Evolutionary conservation across 2,329 filamentous ascomycete genomes (phyloP).

Genomic region (Colletotrichum eremochloae): DNA sequence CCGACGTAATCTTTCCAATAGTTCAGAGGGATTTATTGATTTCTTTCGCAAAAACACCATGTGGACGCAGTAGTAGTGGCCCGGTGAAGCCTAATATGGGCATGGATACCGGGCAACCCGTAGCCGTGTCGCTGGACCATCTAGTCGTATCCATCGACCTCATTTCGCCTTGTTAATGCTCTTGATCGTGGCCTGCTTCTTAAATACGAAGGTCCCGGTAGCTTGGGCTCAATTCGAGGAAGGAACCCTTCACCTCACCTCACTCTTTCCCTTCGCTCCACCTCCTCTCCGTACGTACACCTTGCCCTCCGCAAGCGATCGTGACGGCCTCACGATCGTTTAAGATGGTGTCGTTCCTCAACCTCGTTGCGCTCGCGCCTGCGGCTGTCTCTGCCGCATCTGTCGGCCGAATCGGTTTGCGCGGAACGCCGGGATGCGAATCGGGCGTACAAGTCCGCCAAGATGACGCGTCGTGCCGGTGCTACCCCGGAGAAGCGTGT

Average conservation of each 20-base stretch:
- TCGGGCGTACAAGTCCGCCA: constrained; percentile 4
- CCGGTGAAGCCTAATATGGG: constrained; percentile 13
- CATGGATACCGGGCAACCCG: constrained; percentile 32
- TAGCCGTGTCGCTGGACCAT: neutral
- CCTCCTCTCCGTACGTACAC: neutral
- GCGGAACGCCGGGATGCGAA: constrained; percentile 6
- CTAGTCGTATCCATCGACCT: neutral
- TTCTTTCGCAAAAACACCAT: neutral
- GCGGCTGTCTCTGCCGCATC: constrained; percentile 31
- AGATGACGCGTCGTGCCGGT: constrained; percentile 54
- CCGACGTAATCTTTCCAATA: constrained; percentile 16
- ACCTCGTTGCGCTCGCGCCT: constrained; percentile 33
- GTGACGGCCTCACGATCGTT: constrained; percentile 1
- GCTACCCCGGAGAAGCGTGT: constrained; percentile 63
- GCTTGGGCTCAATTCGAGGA: constrained; percentile 12
- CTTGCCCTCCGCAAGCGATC: neutral
- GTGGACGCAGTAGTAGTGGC: constrained; percentile 9
- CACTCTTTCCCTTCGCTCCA: neutral
- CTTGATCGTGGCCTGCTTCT: constrained; percentile 6
- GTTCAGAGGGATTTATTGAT: constrained; percentile 19
- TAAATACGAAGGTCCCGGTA: constrained; percentile 24
- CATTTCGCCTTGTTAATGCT: constrained; percentile 12
- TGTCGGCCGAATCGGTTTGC: constrained; percentile 1
- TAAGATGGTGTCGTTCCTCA: constrained; percentile 38
- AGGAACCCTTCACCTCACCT: constrained; percentile 17